Percentiles rank a stretch among this genome's conserved stretches.
Conservation (phyloP, 441 rosid genomes). For the Aleurites moluccanus region DNA sequence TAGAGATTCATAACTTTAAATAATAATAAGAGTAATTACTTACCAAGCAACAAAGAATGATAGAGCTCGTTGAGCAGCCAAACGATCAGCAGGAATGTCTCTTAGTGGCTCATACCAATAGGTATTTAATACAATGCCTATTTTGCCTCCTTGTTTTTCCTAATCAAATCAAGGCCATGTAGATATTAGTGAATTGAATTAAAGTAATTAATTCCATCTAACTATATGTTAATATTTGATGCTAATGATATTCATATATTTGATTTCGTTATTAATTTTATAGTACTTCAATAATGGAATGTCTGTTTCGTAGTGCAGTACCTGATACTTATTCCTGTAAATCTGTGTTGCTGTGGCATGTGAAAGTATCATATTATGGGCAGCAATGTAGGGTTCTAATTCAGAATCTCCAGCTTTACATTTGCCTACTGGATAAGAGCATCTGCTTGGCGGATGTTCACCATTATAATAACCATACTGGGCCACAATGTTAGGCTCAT, state of each 20-base stretch:
- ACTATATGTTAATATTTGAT: too few relatives aligned
- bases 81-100: slow-evolving; percentile 2
- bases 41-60: slow-evolving; percentile 2
- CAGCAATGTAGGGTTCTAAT: slow-evolving; percentile 8
- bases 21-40: neutral
- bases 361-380: slow-evolving; percentile 10
- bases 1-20: too few relatives aligned
- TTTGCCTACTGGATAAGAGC: slow-evolving; percentile 4
- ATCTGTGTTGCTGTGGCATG: slow-evolving; percentile 16
- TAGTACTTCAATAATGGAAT: too few relatives aligned
- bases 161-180: neutral
- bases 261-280: too few relatives aligned
- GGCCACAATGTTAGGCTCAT: slow-evolving; percentile 9
- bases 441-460: neutral
- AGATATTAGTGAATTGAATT: neutral
- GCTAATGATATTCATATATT: too few relatives aligned
- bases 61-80: slow-evolving; percentile 15
- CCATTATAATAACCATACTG: slow-evolving; percentile 1
- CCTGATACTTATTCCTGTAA: slow-evolving; percentile 13
- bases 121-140: neutral
- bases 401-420: slow-evolving; percentile 2
- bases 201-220: neutral
- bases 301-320: neutral
- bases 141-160: slow-evolving; percentile 13
- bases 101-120: slow-evolving; percentile 11